These are phyloP conservation scores for Botrytis cinerea DNA, from an alignment of 2,329 filamentous ascomycete genomes.

Conservation along the genomic window DNA sequence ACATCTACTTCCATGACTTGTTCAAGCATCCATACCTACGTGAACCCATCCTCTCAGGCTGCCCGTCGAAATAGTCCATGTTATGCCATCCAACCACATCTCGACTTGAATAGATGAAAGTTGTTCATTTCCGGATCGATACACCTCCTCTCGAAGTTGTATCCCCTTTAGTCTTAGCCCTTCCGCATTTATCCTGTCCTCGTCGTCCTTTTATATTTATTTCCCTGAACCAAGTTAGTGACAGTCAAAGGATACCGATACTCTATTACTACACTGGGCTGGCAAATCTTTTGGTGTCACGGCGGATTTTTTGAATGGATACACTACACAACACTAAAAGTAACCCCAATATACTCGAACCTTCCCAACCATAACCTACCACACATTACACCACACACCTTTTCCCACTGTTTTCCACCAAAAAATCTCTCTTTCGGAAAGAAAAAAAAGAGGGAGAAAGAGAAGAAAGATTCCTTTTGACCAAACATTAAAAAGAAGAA, in stretches of 20 bases:
- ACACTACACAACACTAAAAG: conserved; percentile 19
- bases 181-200: neutral
- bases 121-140: conserved; percentile 17
- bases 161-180: conserved; percentile 1
- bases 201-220: neutral
- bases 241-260: neutral
- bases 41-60: neutral
- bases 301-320: conserved; percentile 4
- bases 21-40: neutral
- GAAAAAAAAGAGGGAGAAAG: neutral
- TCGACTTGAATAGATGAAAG: neutral
- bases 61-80: neutral
- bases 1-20: neutral
- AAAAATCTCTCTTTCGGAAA: conserved; percentile 14
- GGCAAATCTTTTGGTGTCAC: conserved; percentile 12
- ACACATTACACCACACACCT: conserved; percentile 10
- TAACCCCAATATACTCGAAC: conserved; percentile 20
- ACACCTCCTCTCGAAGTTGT: neutral
- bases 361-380: conserved; percentile 21
- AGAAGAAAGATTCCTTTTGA: neutral
- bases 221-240: conserved; percentile 16
- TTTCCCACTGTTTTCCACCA: conserved; percentile 19
- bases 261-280: conserved; percentile 8
- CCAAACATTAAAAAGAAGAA: neutral
- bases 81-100: conserved; percentile 4